Percentiles rank a stretch among this genome's conserved stretches.
These are phyloP conservation scores for Terfezia boudieri DNA, from an alignment of 495 filamentous ascomycete species.

Conservation along the genomic window DNA sequence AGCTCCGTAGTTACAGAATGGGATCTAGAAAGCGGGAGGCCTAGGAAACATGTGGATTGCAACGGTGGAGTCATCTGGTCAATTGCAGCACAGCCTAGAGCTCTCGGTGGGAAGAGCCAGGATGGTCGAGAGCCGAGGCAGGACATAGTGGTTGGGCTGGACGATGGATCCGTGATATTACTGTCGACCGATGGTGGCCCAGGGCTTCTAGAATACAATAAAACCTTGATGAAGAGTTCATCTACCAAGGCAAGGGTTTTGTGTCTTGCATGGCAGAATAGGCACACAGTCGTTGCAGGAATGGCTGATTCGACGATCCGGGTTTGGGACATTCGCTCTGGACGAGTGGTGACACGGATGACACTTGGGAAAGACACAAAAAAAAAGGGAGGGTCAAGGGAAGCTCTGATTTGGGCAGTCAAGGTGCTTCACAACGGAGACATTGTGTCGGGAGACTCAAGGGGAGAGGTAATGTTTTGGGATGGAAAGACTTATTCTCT, in stretches of 20 bases:
- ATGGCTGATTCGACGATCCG: constrained; percentile 84
- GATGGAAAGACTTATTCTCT: constrained; percentile 79
- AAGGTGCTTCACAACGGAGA: constrained; percentile 69
- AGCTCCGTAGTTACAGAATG: constrained; percentile 83
- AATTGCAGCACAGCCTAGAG: constrained; percentile 62
- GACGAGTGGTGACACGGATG: constrained; percentile 51
- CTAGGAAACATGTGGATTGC: constrained; percentile 61
- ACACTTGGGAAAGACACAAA: constrained; percentile 52
- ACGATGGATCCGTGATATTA: constrained; percentile 70
- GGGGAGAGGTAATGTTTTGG: constrained; percentile 79
- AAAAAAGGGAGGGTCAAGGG: constrained; percentile 38
- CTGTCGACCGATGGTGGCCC: constrained; percentile 40
- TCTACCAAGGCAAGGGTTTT: constrained; percentile 67
- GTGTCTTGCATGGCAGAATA: constrained; percentile 70
- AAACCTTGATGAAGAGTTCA: constrained; percentile 39
- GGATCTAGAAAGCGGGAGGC: constrained; percentile 58
- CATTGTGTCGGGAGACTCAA: constrained; percentile 85
- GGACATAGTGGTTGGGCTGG: constrained; percentile 70
- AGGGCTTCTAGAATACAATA: constrained; percentile 12
- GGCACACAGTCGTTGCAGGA: constrained; percentile 61
- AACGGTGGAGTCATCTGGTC: constrained; percentile 97
- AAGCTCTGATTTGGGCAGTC: constrained; percentile 78
- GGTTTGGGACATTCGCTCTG: constrained; percentile 66
- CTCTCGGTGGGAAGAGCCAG: constrained; percentile 15
- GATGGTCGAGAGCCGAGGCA: constrained; percentile 26